These are phyloP conservation scores for Phylloboletellus chloephorus DNA, from an alignment of 1,284 basidiomycete genomes.

Conservation along the genomic window DNA sequence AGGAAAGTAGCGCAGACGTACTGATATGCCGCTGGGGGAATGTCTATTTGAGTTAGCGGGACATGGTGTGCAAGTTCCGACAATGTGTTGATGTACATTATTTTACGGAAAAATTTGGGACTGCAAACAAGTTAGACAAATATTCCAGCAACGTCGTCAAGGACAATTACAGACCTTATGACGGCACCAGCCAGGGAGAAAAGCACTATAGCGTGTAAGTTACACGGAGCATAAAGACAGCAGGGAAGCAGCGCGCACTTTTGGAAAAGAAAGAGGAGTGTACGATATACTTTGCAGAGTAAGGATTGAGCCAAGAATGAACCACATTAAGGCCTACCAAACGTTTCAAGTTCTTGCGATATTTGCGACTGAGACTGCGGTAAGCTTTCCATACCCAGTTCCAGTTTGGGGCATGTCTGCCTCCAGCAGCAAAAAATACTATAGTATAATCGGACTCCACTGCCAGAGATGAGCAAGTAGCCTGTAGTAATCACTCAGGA, in stretches of 20 bases:
- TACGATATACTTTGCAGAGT: slow-evolving; percentile 60
- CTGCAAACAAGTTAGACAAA: slow-evolving; percentile 32
- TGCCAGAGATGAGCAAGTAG: slow-evolving; percentile 27
- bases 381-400: slow-evolving; percentile 90
- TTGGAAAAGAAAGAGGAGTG: slow-evolving; percentile 86
- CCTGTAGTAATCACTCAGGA: neutral
- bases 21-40: slow-evolving; percentile 77
- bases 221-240: neutral
- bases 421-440: slow-evolving; percentile 81
- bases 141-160: neutral
- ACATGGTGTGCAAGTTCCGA: slow-evolving; percentile 70
- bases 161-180: slow-evolving; percentile 52
- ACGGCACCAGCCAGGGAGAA: slow-evolving; percentile 82
- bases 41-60: slow-evolving; percentile 79
- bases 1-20: slow-evolving; percentile 30
- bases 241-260: slow-evolving; percentile 43
- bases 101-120: slow-evolving; percentile 84
- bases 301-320: slow-evolving; percentile 1
- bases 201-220: slow-evolving; percentile 49
- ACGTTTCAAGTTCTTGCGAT: slow-evolving; percentile 82
- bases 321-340: slow-evolving; percentile 42
- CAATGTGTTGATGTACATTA: slow-evolving; percentile 68
- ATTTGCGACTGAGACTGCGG: slow-evolving; percentile 73
- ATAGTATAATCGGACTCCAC: slow-evolving; percentile 86
- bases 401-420: slow-evolving; percentile 71